A percentile compares a stretch with the other conserved stretches of the same genome.
Conservation (phyloP, 2,329 filamentous ascomycete species). For the Botryotinia globosa region DNA sequence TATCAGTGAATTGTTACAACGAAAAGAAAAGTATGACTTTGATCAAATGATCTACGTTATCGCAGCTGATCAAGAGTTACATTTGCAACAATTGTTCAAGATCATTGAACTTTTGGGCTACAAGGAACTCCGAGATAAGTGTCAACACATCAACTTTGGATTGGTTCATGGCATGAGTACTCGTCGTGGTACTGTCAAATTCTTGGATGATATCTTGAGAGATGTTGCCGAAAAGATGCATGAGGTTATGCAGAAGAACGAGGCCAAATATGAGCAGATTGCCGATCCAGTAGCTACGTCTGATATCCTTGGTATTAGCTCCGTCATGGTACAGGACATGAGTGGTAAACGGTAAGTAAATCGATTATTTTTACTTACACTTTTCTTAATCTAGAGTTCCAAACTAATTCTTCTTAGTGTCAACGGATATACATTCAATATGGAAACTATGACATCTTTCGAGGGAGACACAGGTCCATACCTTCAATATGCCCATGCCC, state of each 20-base stretch:
- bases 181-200: conserved; percentile 71
- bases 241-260: conserved; percentile 90
- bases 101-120: conserved; percentile 70
- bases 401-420: conserved; percentile 43
- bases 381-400: conserved; percentile 12
- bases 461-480: conserved; percentile 85
- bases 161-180: conserved; percentile 70
- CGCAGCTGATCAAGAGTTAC: conserved; percentile 68
- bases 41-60: conserved; percentile 82
- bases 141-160: conserved; percentile 74
- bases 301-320: conserved; percentile 86
- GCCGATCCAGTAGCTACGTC: conserved; percentile 77
- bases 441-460: conserved; percentile 78
- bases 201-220: conserved; percentile 66
- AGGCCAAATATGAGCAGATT: conserved; percentile 86
- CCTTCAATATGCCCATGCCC: conserved; percentile 78
- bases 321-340: conserved; percentile 99
- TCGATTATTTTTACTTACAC: not conserved
- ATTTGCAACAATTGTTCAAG: conserved; percentile 73
- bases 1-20: conserved; percentile 69
- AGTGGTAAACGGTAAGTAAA: conserved; percentile 74
- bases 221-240: conserved; percentile 95
- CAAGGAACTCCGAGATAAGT: conserved; percentile 63
- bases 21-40: conserved; percentile 62
- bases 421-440: conserved; percentile 71